These are phyloP conservation scores for Jackrogersella minutella DNA, from an alignment of 495 filamentous ascomycete genomes.

Conservation along the genomic window DNA sequence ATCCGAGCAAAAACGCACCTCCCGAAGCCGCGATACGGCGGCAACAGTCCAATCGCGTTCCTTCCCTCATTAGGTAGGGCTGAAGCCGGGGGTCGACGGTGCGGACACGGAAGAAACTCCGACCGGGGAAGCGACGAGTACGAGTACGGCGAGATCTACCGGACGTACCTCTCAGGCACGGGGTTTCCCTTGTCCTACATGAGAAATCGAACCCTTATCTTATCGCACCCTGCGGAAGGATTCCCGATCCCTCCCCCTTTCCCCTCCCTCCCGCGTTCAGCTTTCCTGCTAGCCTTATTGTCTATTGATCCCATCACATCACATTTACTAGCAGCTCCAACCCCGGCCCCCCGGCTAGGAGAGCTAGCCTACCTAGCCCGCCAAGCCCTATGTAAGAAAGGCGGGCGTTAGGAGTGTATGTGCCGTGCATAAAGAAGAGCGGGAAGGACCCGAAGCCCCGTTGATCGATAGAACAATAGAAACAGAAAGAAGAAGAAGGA, in stretches of 20 bases:
- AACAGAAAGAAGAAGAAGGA: background rate
- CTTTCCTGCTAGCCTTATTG: background rate
- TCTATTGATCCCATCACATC: slow-evolving; percentile 19
- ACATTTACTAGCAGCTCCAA: too few relatives aligned
- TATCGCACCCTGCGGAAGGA: background rate
- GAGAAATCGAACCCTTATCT: background rate
- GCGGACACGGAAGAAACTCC: background rate
- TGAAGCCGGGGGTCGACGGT: background rate
- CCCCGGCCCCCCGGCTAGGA: too few relatives aligned
- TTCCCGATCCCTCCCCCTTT: background rate
- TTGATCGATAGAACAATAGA: too few relatives aligned
- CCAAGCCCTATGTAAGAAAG: background rate
- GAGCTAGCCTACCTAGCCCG: background rate
- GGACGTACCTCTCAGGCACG: background rate
- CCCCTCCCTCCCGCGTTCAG: background rate
- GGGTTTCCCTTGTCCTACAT: background rate
- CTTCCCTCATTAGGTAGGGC: background rate
- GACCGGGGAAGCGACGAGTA: background rate
- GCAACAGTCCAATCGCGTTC: background rate
- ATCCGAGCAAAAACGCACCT: background rate
- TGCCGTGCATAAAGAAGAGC: slow-evolving; percentile 26
- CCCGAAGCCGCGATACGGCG: too few relatives aligned
- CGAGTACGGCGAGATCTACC: background rate
- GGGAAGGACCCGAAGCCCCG: slow-evolving; percentile 36
- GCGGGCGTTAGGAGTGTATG: slow-evolving; percentile 4